Evolutionary conservation across 2,329 filamentous ascomycete species (phyloP).

Genomic region (Alternaria consortialis): DNA sequence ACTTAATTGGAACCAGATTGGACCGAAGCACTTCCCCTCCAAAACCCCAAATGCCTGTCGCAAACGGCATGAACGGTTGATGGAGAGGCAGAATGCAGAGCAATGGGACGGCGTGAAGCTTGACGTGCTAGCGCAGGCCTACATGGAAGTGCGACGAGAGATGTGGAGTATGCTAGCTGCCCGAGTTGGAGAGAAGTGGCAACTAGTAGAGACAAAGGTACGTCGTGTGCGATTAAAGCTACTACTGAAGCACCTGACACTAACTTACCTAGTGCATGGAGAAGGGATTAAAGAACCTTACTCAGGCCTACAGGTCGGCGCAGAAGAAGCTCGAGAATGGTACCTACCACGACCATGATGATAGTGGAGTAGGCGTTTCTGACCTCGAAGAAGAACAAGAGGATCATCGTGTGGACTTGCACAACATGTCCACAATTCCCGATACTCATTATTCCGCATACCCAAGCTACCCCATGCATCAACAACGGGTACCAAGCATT

Average conservation of each 20-base stretch:
- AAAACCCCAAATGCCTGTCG: conserved; percentile 86
- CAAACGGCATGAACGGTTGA: conserved; percentile 85
- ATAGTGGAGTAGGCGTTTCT: conserved; percentile 72
- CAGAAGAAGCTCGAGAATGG: conserved; percentile 66
- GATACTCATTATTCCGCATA: conserved; percentile 31
- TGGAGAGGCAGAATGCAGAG: conserved; percentile 76
- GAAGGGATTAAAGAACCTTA: conserved; percentile 82
- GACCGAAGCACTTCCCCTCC: conserved; percentile 75
- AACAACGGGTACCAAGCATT: conserved; percentile 50
- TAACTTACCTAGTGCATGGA: conserved; percentile 73
- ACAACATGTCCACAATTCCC: conserved; percentile 33
- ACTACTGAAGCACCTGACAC: conserved; percentile 5
- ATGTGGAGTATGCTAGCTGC: conserved; percentile 81
- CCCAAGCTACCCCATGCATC: conserved; percentile 32
- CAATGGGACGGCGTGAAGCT: conserved; percentile 82
- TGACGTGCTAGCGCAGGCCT: conserved; percentile 77
- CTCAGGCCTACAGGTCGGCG: conserved; percentile 72
- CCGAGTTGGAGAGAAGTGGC: conserved; percentile 65
- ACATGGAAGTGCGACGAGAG: conserved; percentile 80
- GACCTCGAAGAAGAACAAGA: conserved; percentile 58
- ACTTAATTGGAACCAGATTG: conserved; percentile 85
- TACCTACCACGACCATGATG: conserved; percentile 64
- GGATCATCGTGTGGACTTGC: conserved; percentile 42
- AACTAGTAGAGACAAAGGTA: conserved; percentile 83
- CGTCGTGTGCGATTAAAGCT: background rate